Percentiles rank a stretch among this genome's conserved stretches.
phyloP scores from a whole-genome alignment of 2,329 filamentous ascomycete species.

The Neopestalotiopsis sp. region DNA sequence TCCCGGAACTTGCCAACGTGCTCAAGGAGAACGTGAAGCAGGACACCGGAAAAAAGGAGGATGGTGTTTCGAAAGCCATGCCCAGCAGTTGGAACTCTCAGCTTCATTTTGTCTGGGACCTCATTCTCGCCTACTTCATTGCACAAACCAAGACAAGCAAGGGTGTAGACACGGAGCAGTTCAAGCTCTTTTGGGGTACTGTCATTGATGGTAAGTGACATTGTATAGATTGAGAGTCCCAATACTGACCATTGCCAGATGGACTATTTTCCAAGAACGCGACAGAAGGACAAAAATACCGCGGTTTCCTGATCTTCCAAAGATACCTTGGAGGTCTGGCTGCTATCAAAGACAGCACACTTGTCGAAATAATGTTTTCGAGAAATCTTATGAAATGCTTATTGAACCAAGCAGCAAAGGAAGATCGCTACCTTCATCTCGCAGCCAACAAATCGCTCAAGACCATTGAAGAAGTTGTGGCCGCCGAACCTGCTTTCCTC shows the following conservation, averaged over 20 bases:
- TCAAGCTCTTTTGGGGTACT: conserved; percentile 83
- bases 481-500: conserved; percentile 65
- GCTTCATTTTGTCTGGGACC: conserved; percentile 86
- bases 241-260: conserved; percentile 53
- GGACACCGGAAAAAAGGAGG: conserved; percentile 49
- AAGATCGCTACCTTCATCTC: conserved; percentile 80
- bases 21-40: conserved; percentile 76
- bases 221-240: no score
- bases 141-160: conserved; percentile 37
- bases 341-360: conserved; percentile 47
- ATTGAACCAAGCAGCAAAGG: conserved; percentile 80
- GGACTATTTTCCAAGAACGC: conserved; percentile 82
- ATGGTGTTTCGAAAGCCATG: conserved; percentile 53
- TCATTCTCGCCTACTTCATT: conserved; percentile 68
- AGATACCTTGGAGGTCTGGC: conserved; percentile 67
- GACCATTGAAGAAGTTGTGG: conserved; percentile 68
- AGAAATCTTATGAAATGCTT: conserved; percentile 82
- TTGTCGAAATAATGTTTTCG: conserved; percentile 72
- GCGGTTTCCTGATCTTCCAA: conserved; percentile 87
- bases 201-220: conserved; percentile 78
- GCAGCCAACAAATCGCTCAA: conserved; percentile 80
- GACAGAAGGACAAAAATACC: conserved; percentile 88
- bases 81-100: conserved; percentile 81
- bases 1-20: conserved; percentile 73
- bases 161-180: conserved; percentile 50